These are phyloP conservation scores for Priceomyces carsonii DNA, from an alignment of 805 yeast species.

Conservation along the genomic window DNA sequence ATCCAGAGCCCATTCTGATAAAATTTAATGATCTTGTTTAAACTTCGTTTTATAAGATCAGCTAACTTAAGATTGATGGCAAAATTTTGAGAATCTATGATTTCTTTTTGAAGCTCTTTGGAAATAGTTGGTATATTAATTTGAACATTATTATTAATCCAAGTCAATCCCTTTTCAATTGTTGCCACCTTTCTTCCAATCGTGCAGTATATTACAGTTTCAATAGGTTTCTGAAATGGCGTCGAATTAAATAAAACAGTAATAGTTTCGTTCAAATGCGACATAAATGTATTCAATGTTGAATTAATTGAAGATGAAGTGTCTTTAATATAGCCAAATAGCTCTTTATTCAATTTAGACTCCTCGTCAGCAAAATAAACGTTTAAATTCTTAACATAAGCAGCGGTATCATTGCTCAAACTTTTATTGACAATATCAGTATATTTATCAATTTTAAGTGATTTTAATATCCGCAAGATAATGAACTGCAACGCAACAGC, in stretches of 20 bases:
- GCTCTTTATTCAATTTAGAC: constrained; percentile 53
- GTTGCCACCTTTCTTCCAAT: constrained; percentile 69
- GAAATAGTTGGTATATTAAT: constrained; percentile 57
- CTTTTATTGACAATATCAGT: not conserved
- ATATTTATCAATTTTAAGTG: not conserved
- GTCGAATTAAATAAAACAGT: constrained; percentile 66
- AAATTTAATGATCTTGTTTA: constrained; percentile 26
- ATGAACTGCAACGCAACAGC: constrained; percentile 55
- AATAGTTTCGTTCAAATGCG: constrained; percentile 58
- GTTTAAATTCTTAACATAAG: constrained; percentile 46
- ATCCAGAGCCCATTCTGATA: constrained; percentile 37
- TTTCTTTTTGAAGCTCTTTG: constrained; percentile 4
- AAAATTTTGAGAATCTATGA: constrained; percentile 7
- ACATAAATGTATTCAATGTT: constrained; percentile 59
- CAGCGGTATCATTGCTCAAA: constrained; percentile 6
- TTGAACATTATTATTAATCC: constrained; percentile 69
- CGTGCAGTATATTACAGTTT: constrained; percentile 73
- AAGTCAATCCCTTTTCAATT: constrained; percentile 70
- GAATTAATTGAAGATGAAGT: constrained; percentile 59
- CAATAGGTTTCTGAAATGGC: constrained; percentile 60
- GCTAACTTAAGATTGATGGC: constrained; percentile 7
- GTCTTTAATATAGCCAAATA: constrained; percentile 65
- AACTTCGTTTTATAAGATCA: constrained; percentile 16
- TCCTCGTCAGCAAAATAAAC: constrained; percentile 50
- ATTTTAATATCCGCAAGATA: constrained; percentile 31